Base-by-base conservation (phyloP, 306 rosid genomes). In the Myrica gale region DNA sequence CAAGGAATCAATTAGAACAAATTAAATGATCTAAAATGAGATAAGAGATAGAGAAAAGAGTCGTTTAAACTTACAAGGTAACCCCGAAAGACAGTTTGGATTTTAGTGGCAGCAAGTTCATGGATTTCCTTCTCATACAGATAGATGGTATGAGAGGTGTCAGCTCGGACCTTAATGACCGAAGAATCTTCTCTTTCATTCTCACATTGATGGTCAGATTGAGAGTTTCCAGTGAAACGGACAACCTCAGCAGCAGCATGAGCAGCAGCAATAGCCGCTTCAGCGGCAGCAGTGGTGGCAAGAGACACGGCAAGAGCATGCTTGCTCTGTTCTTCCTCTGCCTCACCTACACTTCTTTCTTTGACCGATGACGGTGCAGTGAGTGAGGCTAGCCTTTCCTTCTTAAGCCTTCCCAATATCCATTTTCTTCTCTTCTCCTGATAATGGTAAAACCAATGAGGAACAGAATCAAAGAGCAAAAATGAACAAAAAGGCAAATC, bases 351-450 rank as follows among this genome's bases (percentile, higher is more conserved):
- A 67, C 26, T 71, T 74, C 47, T 78, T 73, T 57, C 81, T 57
- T 82, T 81, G 26, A 67, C 50, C 44, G 72, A 17, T 51, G 76
- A 65, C 63, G 93, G 86, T 41, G 82, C 94, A 32, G 87, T 68
- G 66, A 91, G 68, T 58, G 96, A 82, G 73, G 90, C 74, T 65
- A 85, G 45, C 72, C 90, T 86, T 78, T 91, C 86, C 57, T 58
- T 76, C 84, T 62, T 88, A 58, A 90, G 26, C 84, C 86, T 91
- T 73, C 96, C 97, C 77, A 84, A 89, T 62, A 85, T 55, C 97
- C 94, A 87, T 86, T 83, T 87, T 81, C 94, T 90, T 86, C 88
- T 94, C 88, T 88, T 91, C 74, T 88, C 96, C 84, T 88, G 82
- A 55, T 57, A 73, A 70, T 56, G 62, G 12, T 60, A 42, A 4